Base-by-base conservation (phyloP, 306 rosid species). In the Clitoria ternatea region DNA sequence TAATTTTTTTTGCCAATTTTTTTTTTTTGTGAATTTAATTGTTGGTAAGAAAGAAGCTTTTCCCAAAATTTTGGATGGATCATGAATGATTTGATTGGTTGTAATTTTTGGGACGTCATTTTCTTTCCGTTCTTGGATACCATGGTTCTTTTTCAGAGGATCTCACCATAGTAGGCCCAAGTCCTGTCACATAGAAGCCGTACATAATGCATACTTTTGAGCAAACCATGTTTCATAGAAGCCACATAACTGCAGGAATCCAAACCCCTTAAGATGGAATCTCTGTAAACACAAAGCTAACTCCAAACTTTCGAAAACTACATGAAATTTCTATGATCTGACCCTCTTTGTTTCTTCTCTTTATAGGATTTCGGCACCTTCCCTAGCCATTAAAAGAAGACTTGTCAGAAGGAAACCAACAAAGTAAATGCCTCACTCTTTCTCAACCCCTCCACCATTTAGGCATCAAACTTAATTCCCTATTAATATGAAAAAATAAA, bases 281-380 rank as follows among this genome's bases (percentile, higher is more conserved):
- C 52, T 49, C 12, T 17, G 26, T 8, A 54, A 48, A 37, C 72
- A 65, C 62, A 64, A 22, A 76, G 68, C 29, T 77, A 54, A 72
- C 27, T 77, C 82, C 82, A 77, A 81, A 66, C 73, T 27, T 53
- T 27, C 30, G 79, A 72, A 48, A 77, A 66, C 64, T 66, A 67
- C 53, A 32, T 78, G 83, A 82, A 82, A 78, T 82, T 82, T 82
- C 83, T 69, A 30, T 23, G 52, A 62, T 43, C 26, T 40, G 44
- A 77, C 72, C 49, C 35, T n/a, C 24, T 61, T 61, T 61, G 62
- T 47, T 67, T 17, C 23, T 72, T 77, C 70, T 67, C 70, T 73
- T 53, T 44, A 50, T 30, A 61, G 4, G 15, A 77, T 22, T 54
- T 69, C 61, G 65, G 74, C 77, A 73, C 15, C 80, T 82, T 82